Evolutionary conservation across 2,329 filamentous ascomycete species (phyloP).

Genomic region (Cercospora nicotianae): DNA sequence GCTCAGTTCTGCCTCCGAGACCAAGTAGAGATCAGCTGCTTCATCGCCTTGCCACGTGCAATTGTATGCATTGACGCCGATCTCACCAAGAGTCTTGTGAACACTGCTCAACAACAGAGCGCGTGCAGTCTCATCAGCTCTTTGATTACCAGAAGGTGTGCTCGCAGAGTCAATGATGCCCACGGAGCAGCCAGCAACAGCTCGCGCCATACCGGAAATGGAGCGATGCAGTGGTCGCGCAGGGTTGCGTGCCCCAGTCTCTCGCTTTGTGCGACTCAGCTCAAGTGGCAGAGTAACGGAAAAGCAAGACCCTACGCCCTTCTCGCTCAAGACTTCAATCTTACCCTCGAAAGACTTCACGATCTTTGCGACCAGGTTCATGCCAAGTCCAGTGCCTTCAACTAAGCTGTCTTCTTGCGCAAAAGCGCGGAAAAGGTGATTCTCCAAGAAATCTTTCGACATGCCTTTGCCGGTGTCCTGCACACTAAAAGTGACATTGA

Average conservation of each 20-base stretch:
- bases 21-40: conserved; percentile 27
- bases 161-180: conserved; percentile 26
- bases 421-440: conserved; percentile 64
- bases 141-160: conserved; percentile 20
- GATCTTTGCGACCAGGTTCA: conserved; percentile 63
- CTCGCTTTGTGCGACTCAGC: conserved; percentile 19
- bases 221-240: conserved; percentile 15
- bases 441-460: conserved; percentile 60
- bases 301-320: conserved; percentile 26
- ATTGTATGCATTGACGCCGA: conserved; percentile 21
- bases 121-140: conserved; percentile 23
- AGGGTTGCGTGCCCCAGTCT: conserved; percentile 13
- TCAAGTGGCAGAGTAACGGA: conserved; percentile 28
- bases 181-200: conserved; percentile 19
- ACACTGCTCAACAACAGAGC: conserved; percentile 25
- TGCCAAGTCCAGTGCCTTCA: conserved; percentile 63
- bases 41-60: conserved; percentile 26
- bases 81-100: conserved; percentile 25
- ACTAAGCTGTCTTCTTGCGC: conserved; percentile 63
- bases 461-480: conserved; percentile 68
- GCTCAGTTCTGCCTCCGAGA: conserved; percentile 28
- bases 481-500: conserved; percentile 43
- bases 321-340: conserved; percentile 45
- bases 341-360: conserved; percentile 60
- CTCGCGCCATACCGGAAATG: conserved; percentile 15